Evolutionary conservation across 2,329 filamentous ascomycete genomes (phyloP), one percentile per base, ranked within the genome.

Genomic region (Epichloe gansuensis): DNA sequence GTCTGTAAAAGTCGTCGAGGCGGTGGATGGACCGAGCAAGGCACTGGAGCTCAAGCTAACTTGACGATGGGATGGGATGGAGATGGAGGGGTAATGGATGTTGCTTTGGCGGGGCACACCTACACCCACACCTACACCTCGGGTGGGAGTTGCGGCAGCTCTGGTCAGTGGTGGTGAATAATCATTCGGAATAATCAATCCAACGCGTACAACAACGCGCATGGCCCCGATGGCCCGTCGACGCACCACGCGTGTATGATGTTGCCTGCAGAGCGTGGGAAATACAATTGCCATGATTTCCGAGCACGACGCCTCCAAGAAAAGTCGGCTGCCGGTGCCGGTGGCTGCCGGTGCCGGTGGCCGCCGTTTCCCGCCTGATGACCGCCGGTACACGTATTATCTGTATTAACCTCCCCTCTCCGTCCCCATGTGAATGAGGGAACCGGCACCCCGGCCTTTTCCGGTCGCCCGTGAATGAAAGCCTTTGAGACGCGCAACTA

Each of bases 331-430:
- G 47, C 35, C 36, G 38, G 48, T 44, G 47, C 51, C 47, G 52
- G 52, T 15, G 11, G 42, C 38, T 44, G 52, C 36, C 52, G 52
- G n/a, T n/a, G 47, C 51, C 47, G 52, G 52, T 15, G 11, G 42
- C 38, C 48, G 52, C 36, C 52, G 52, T 51, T 41, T 45, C 49
- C 52, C 52, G 49, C 52, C 49, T 47, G 49, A 50, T 43, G 45
- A 21, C 17, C 1, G 17, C 17, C 52, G 35, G 52, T 23, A 44
- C 23, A 4, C 23, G 23, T 25, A 25, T 25, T 17, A 17, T 17
- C 17, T 17, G 17, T 17, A 17, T 17, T 17, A 17, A 17, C 17
- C 23, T 23, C 23, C 23, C 23, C n/a, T 23, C 23, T 25, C 41
- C 47, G 39, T 38, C 21, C 12, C 36, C 52, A 51, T 45, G 49